Evolutionary conservation across 1,284 basidiomycete genomes (phyloP).

Genomic region (Ceratobasidium theobromae): DNA sequence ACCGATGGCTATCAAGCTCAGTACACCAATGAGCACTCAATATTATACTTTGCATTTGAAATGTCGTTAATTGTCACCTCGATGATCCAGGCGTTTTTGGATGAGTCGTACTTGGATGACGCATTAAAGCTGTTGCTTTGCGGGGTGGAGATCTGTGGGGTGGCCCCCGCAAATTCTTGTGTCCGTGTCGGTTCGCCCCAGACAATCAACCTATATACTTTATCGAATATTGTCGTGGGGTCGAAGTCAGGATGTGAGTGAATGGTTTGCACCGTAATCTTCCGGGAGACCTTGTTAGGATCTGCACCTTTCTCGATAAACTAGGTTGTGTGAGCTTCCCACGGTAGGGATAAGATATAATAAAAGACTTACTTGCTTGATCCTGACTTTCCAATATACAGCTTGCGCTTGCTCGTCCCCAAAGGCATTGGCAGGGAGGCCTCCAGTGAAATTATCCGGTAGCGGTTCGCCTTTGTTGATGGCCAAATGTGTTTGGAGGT

Average conservation of each 20-base stretch:
- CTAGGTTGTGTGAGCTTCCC: background rate
- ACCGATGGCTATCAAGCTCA: too few relatives aligned
- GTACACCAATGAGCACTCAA: too few relatives aligned
- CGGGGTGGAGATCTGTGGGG: background rate
- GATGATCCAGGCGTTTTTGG: conserved; percentile 17
- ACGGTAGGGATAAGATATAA: background rate
- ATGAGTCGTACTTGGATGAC: background rate
- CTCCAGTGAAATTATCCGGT: background rate
- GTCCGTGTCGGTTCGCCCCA: background rate
- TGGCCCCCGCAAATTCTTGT: background rate
- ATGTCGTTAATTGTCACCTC: background rate
- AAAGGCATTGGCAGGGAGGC: background rate
- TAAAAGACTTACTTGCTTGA: background rate
- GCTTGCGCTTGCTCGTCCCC: conserved; percentile 1
- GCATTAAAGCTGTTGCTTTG: background rate
- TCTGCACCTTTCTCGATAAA: background rate
- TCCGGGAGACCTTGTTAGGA: background rate
- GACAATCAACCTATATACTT: background rate
- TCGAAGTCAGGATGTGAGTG: background rate
- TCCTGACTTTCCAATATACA: conserved; percentile 15
- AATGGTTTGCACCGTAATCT: background rate
- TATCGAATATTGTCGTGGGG: background rate
- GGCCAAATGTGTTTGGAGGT: background rate
- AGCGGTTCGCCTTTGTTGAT: background rate
- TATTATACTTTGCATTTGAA: too few relatives aligned